Evolutionary conservation across 495 filamentous ascomycete species (phyloP).

Genomic region (Stereocaulon alpinum): DNA sequence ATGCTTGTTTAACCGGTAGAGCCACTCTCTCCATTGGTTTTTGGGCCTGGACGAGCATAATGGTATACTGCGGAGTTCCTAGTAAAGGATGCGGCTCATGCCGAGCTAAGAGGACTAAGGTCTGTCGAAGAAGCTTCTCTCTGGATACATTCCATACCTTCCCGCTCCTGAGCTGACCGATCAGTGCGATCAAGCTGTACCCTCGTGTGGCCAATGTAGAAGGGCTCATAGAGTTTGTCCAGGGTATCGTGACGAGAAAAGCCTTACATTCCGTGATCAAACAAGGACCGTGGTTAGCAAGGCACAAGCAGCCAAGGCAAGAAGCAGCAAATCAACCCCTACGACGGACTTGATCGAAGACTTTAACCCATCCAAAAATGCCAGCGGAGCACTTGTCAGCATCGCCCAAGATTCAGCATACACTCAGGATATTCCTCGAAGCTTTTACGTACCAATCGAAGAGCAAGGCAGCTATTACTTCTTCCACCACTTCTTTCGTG

Average conservation of each 20-base stretch:
- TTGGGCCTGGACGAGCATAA: conserved; percentile 19
- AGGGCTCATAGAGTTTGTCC: conserved; percentile 56
- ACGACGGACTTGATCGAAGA: conserved; percentile 18
- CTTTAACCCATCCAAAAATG: conserved; percentile 10
- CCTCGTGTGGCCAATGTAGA: conserved; percentile 56
- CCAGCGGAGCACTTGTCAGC: background rate
- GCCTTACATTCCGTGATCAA: conserved; percentile 65
- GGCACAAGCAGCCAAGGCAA: conserved; percentile 26
- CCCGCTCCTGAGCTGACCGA: background rate
- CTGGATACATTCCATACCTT: background rate
- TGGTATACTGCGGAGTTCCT: conserved; percentile 69
- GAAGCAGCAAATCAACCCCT: conserved; percentile 21
- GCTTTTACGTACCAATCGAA: conserved; percentile 23
- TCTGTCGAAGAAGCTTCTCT: conserved; percentile 15
- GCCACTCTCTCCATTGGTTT: background rate
- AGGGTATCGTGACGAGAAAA: conserved; percentile 58
- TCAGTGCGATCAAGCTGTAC: conserved; percentile 56
- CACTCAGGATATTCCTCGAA: conserved; percentile 14
- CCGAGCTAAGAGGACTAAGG: conserved; percentile 51
- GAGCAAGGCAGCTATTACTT: conserved; percentile 38
- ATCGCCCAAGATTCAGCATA: background rate
- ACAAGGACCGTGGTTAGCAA: conserved; percentile 57
- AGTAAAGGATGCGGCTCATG: conserved; percentile 66
- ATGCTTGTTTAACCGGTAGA: no score
- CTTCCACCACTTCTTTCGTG: conserved; percentile 17